These are phyloP conservation scores for Stagonosporopsis rhizophila DNA, from an alignment of 2,329 filamentous ascomycete genomes.

Conservation along the genomic window DNA sequence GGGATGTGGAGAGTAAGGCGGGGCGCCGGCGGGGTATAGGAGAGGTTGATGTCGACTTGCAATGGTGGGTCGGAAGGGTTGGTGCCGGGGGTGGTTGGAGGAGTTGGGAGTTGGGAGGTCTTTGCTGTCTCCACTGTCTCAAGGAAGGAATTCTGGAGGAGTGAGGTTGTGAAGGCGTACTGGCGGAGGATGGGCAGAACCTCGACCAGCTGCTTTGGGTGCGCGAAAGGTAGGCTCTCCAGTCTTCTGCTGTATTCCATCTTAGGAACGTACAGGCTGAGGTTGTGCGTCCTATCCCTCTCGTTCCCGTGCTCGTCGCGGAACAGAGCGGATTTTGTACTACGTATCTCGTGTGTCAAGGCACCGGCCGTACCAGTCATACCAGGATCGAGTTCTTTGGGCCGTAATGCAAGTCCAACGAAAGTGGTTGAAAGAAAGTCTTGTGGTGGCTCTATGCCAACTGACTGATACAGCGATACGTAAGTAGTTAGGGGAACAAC, in stretches of 20 bases:
- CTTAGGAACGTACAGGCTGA: constrained; percentile 74
- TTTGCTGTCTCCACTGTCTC: constrained; percentile 10
- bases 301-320: constrained; percentile 30
- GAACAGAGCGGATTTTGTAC: constrained; percentile 57
- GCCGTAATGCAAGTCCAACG: constrained; percentile 59
- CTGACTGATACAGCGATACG: constrained; percentile 66
- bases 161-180: constrained; percentile 72
- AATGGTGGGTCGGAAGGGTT: constrained; percentile 7
- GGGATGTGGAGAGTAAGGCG: constrained; percentile 42
- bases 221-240: constrained; percentile 74
- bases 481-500: constrained; percentile 71
- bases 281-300: constrained; percentile 52
- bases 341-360: constrained; percentile 60
- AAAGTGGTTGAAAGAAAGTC: constrained; percentile 60
- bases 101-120: constrained; percentile 24
- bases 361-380: constrained; percentile 53
- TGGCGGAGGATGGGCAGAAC: constrained; percentile 76
- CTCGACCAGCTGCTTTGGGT: constrained; percentile 76
- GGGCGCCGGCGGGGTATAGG: constrained; percentile 44
- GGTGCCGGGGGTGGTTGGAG: constrained; percentile 14
- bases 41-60: constrained; percentile 42
- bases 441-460: constrained; percentile 63
- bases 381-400: constrained; percentile 59
- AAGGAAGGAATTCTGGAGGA: constrained; percentile 68
- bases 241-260: constrained; percentile 73